Base-by-base conservation (phyloP, 305 asterid species). In the Fraxinus latifolia region DNA sequence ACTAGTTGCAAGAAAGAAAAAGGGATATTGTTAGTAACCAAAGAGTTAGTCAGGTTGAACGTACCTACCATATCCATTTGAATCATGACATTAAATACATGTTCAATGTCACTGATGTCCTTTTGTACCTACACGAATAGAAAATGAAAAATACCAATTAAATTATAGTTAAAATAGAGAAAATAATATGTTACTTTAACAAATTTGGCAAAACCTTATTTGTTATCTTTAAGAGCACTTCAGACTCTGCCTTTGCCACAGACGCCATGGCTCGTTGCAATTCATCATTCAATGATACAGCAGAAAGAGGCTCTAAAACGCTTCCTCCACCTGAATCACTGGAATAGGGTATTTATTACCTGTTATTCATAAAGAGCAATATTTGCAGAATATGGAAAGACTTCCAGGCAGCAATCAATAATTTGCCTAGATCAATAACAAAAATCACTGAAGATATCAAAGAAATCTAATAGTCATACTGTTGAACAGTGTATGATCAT, bases 321-420 rank as follows among this genome's bases (percentile, higher is more conserved):
- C 89, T 93, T 86, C 94, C 98, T 42, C 88, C 85, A 88, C 93
- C 98, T 91, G 98, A 88, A 90, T 91, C 95, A 90, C 99, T 94
- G 90, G 80, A 88, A 84, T 76, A 86, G 85, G 87, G 87, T 77
- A 87, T 92, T 83, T 77, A 86, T 92, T 83, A 88, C 85, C 77
- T 84, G 77, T 60, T 79, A 58, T 47, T 68, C 53, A 44, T 14
- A 65, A 82, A 31, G 42, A 31, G 44, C 25, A 82, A 78, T 74
- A 78, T 78, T 29, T 15, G 32, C 31, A 71, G 70, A 34, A 60
- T 17, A 55, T 34, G 77, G 25, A 62, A 27, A 75, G 79, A 80
- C 42, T 58, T 77, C 58, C 37, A n/a, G 34, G 60, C 44, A 77
- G 67, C 82, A 23, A 21, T 68, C 73, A 67, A 11, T 25, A 84